Evolutionary conservation across 164 flowering plant genomes (phyloP).

Genomic region (Magnolia kwangsiensis): DNA sequence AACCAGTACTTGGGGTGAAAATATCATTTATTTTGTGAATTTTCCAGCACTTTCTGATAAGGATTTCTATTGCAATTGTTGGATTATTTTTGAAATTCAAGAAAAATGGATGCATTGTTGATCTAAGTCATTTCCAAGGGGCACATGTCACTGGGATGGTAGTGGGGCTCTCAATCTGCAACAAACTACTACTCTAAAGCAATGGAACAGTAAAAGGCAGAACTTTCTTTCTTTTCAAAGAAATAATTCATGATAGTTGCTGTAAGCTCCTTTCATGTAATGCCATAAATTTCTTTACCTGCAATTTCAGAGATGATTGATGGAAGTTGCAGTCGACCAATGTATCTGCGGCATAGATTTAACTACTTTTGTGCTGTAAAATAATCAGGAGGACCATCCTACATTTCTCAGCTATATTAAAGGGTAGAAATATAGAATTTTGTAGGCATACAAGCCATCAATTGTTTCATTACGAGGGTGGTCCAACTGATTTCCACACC

Average conservation of each 20-base stretch:
- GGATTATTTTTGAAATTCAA: no score
- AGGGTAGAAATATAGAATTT: not conserved
- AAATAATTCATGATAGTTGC: slow-evolving; percentile 6
- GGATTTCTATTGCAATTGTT: no score
- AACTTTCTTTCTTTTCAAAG: slow-evolving; percentile 4
- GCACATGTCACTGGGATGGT: no score
- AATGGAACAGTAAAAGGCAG: not conserved
- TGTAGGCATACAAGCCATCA: not conserved
- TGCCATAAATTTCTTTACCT: not conserved
- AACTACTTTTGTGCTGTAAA: not conserved
- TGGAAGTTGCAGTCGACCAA: slow-evolving; percentile 5
- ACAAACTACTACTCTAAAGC: not conserved
- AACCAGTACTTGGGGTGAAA: no score
- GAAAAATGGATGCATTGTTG: no score
- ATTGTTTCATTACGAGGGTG: not conserved
- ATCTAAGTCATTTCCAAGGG: no score
- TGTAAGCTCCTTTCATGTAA: not conserved
- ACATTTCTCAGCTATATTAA: not conserved
- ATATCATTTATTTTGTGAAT: no score
- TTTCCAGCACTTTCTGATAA: no score
- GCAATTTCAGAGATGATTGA: not conserved
- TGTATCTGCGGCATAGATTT: not conserved
- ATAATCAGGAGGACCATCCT: not conserved
- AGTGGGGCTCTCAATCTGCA: not conserved
- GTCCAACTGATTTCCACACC: not conserved